These are phyloP conservation scores for Pichia ethanolica DNA, from an alignment of 805 yeast species.

Conservation along the genomic window DNA sequence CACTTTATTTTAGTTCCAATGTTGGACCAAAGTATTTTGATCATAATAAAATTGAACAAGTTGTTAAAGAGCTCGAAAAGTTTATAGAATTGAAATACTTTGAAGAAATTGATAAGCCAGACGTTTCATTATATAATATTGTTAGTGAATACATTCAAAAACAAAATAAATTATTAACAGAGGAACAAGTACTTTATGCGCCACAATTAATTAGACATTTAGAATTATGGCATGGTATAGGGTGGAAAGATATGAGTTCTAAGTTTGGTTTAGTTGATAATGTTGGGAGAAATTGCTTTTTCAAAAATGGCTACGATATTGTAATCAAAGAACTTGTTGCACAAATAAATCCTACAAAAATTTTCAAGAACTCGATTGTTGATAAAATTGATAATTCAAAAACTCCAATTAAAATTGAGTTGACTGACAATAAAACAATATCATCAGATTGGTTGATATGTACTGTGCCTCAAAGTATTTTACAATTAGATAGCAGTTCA, in stretches of 20 bases:
- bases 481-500: conserved; percentile 31
- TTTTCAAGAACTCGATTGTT: conserved; percentile 39
- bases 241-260: conserved; percentile 60
- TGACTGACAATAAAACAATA: conserved; percentile 27
- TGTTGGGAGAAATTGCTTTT: conserved; percentile 73
- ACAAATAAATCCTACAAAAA: conserved; percentile 31
- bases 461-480: conserved; percentile 70
- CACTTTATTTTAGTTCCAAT: conserved; percentile 18
- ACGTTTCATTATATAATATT: conserved; percentile 45
- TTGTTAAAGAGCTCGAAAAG: conserved; percentile 50
- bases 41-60: conserved; percentile 29
- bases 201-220: conserved; percentile 47
- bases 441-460: conserved; percentile 54
- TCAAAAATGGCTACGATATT: conserved; percentile 49
- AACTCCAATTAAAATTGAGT: conserved; percentile 24
- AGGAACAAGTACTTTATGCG: conserved; percentile 43
- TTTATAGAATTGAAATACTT: conserved; percentile 51
- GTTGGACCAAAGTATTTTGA: conserved; percentile 15
- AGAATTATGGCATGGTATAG: conserved; percentile 78
- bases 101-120: conserved; percentile 40
- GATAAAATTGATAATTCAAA: conserved; percentile 28
- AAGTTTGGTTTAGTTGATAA: conserved; percentile 62
- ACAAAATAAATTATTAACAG: conserved; percentile 40
- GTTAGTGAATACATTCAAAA: conserved; percentile 36
- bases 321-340: conserved; percentile 40